Evolutionary conservation across 768 basidiomycete species (phyloP).

Genomic region (Suillus occidentalis): DNA sequence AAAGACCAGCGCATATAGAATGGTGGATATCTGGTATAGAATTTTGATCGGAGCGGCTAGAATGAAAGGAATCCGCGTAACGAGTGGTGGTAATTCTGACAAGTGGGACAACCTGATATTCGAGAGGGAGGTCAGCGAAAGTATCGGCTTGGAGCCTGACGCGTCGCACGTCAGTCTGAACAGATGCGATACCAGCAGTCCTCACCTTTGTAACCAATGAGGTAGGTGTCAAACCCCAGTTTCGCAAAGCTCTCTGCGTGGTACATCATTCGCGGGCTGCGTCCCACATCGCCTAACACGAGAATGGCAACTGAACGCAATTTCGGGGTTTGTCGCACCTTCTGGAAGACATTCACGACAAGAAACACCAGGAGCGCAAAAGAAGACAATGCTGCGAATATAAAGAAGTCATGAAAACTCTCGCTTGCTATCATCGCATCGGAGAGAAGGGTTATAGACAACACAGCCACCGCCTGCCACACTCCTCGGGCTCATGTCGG

Average conservation of each 20-base stretch:
- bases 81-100: constrained; percentile 54
- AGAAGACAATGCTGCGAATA: constrained; percentile 10
- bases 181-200: not conserved
- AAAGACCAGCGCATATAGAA: constrained; percentile 63
- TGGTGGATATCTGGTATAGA: constrained; percentile 58
- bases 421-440: constrained; percentile 10
- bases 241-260: constrained; percentile 92
- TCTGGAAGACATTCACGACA: constrained; percentile 13
- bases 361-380: constrained; percentile 16
- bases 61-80: constrained; percentile 60
- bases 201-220: constrained; percentile 87
- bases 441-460: not conserved
- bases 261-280: constrained; percentile 98
- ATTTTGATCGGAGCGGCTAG: constrained; percentile 84
- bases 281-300: constrained; percentile 93
- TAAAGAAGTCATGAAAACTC: not conserved
- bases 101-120: constrained; percentile 69
- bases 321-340: constrained; percentile 28
- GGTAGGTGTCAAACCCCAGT: constrained; percentile 69
- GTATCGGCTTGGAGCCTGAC: constrained; percentile 75
- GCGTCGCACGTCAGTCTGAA: constrained; percentile 13
- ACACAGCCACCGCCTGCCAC: not conserved
- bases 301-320: constrained; percentile 81
- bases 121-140: constrained; percentile 67
- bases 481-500: no score